A percentile compares a stretch with the other conserved stretches of the same genome.
phyloP scores from a whole-genome alignment of 306 rosid species.

The Vigna reflexopilosa region DNA sequence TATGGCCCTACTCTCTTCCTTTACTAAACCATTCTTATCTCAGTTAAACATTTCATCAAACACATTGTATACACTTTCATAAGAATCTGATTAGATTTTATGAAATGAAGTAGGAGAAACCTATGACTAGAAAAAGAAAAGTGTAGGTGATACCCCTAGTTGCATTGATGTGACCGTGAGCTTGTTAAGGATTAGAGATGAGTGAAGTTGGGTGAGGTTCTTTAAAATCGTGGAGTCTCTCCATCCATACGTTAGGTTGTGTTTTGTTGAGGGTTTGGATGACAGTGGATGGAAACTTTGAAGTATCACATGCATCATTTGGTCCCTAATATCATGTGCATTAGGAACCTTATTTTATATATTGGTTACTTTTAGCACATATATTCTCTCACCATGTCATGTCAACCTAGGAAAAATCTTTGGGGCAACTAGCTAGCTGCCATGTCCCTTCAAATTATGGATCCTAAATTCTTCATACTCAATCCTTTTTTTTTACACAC shows the following conservation, averaged over 20 bases:
- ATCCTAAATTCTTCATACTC: not conserved
- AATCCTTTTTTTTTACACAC: not conserved
- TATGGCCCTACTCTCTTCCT: conserved; percentile 38
- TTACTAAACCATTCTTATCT: conserved; percentile 35
- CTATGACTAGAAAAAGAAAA: too few species aligned
- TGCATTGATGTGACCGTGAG: conserved; percentile 32
- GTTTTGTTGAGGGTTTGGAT: conserved; percentile 40
- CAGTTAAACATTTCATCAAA: not conserved
- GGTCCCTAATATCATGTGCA: conserved; percentile 71
- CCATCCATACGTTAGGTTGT: conserved; percentile 39
- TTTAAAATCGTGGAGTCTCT: conserved; percentile 54
- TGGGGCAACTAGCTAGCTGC: conserved; percentile 51
- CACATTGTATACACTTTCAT: too few species aligned
- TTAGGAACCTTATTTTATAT: conserved; percentile 42
- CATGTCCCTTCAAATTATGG: conserved; percentile 43
- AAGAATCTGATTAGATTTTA: too few species aligned
- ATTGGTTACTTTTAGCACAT: conserved; percentile 42
- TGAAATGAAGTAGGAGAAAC: conserved; percentile 1
- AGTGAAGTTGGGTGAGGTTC: conserved; percentile 48
- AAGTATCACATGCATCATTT: conserved; percentile 62
- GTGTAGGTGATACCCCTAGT: conserved; percentile 1
- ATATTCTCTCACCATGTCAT: conserved; percentile 59
- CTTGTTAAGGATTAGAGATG: conserved; percentile 39
- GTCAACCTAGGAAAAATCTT: conserved; percentile 44
- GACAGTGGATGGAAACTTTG: conserved; percentile 47